Conservation (phyloP, 1,284 basidiomycete species). For the Ceratobasidium sp. region DNA sequence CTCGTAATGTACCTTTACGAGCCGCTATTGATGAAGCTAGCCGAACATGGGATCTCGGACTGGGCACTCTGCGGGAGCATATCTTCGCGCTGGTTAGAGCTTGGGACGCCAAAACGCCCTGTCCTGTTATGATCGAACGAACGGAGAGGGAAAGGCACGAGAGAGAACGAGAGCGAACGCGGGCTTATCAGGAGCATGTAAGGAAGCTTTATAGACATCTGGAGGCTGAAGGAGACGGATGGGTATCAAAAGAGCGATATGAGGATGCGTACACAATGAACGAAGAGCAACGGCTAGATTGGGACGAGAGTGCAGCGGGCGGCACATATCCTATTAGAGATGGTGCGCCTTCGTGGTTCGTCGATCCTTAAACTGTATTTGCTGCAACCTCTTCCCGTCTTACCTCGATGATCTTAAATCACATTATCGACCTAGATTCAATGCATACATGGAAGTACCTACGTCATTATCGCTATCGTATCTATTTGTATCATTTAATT, state of each 20-base stretch:
- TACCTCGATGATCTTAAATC: too few species aligned
- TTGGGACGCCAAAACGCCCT: not conserved
- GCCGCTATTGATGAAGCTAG: conserved; percentile 39
- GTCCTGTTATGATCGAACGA: not conserved
- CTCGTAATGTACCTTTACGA: conserved; percentile 8
- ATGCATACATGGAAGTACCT: not conserved
- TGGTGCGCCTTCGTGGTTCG: conserved; percentile 43
- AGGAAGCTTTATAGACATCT: conserved; percentile 10
- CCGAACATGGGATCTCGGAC: conserved; percentile 37
- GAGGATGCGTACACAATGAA: conserved; percentile 27
- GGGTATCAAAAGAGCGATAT: conserved; percentile 32
- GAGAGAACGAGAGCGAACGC: not conserved
- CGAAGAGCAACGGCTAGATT: conserved; percentile 8
- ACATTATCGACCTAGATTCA: not conserved
- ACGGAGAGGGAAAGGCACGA: conserved; percentile 1
- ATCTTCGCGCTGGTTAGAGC: not conserved
- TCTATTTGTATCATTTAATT: too few species aligned
- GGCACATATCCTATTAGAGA: conserved; percentile 39
- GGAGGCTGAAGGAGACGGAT: conserved; percentile 34
- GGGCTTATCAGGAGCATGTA: conserved; percentile 22
- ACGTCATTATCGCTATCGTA: too few species aligned
- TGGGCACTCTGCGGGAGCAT: conserved; percentile 31
- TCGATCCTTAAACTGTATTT: not conserved
- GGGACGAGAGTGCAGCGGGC: conserved; percentile 31
- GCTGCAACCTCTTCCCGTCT: not conserved